phyloP scores from a whole-genome alignment of 805 yeast genomes.

The Monosporozyma servazzii region DNA sequence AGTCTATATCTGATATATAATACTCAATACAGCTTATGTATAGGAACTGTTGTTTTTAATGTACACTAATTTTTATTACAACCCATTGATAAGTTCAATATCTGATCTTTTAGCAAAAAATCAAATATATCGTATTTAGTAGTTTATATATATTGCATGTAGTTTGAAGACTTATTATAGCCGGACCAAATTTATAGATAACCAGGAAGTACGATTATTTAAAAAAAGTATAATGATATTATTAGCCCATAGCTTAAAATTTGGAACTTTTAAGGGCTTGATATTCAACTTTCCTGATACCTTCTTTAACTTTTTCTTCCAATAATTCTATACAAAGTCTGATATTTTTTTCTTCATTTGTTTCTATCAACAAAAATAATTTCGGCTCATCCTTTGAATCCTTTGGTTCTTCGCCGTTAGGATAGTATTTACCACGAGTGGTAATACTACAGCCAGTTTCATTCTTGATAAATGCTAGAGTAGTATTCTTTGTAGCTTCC shows the following conservation, averaged over 20 bases:
- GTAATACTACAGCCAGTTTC: conserved; percentile 70
- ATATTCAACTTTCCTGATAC: conserved; percentile 41
- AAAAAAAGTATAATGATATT: neutral
- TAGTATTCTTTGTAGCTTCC: conserved; percentile 63
- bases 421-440: conserved; percentile 68
- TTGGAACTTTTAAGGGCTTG: conserved; percentile 40
- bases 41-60: neutral
- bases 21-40: neutral
- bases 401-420: conserved; percentile 47
- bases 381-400: conserved; percentile 57
- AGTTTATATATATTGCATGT: too few species aligned
- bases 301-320: conserved; percentile 46
- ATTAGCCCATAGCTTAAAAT: conserved; percentile 27
- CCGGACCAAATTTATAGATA: too few species aligned
- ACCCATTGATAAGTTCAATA: too few species aligned
- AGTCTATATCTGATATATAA: neutral
- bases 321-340: conserved; percentile 49
- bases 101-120: too few species aligned
- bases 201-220: too few species aligned
- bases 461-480: conserved; percentile 55
- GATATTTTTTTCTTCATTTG: conserved; percentile 51
- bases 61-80: neutral
- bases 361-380: conserved; percentile 70
- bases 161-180: too few species aligned
- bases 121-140: too few species aligned